Base-by-base conservation (phyloP, 257 asterid species). In the Dorcoceras hygrometricum region DNA sequence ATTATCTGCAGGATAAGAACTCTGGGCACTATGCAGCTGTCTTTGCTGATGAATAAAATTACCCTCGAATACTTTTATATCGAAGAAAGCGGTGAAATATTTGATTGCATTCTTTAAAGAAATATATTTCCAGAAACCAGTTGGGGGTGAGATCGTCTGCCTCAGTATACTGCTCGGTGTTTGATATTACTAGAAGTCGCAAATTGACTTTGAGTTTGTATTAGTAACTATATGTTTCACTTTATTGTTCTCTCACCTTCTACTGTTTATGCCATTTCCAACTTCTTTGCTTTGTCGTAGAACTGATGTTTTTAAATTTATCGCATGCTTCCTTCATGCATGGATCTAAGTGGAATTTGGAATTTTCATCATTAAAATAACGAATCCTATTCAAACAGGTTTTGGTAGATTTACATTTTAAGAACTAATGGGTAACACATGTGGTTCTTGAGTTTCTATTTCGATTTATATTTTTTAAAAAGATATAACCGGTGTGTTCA, bases 11-110 rank as follows among this genome's bases (percentile, higher is more conserved):
- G 99, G 92, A 74, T 71, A 80, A 79, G 69, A 87, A 94, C 43
- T 57, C 80, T 1, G 96, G 96, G 24, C 85, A 80, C 73, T 94
- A 77, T 65, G 74, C 87, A 16, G 80, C 66, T 71, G 90, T 72
- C 36, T 78, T 63, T 59, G 81, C 73, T 18, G 88, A 76, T 6
- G 86, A 74, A 50, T 82, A 51, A n/a, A 66, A 54, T 22, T 26
- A 8, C 22, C 39, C 63, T 59, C 34, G 10, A 18, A 16, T 26
- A 14, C 14, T 3, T 29, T 58, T 23, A 1, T 16, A 24, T 24
- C 18, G 9, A 57, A 14, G 19, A 12, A 39, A 24, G 19, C 0
- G n/a, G 25, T 58, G 10, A 25, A 26, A 32, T 18, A 32, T 20
- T 59, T 25, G 1, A n/a, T 14, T 12, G 20, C 32, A 24, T 28